phyloP scores from a whole-genome alignment of 495 filamentous ascomycete species.

The Apiosordaria backusii region DNA sequence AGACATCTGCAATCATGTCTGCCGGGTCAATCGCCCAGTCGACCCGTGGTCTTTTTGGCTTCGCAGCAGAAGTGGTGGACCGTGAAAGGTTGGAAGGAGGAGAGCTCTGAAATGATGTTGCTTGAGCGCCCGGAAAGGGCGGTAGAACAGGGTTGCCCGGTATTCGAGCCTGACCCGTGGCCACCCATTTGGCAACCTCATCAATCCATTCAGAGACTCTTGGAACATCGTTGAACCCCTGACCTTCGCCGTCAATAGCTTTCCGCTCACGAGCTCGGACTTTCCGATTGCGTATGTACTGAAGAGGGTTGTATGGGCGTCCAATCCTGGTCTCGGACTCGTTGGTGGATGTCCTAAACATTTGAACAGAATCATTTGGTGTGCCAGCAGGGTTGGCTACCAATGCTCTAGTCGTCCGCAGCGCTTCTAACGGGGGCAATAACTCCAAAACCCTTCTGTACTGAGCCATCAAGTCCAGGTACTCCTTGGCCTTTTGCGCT shows the following conservation, averaged over 20 bases:
- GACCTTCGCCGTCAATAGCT: constrained; percentile 63
- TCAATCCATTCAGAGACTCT: constrained; percentile 73
- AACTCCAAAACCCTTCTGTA: constrained; percentile 72
- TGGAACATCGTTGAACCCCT: constrained; percentile 70
- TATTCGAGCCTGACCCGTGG: constrained; percentile 30
- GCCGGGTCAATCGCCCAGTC: constrained; percentile 77
- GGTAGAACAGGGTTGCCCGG: constrained; percentile 56
- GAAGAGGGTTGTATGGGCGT: constrained; percentile 78
- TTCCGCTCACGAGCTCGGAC: constrained; percentile 69
- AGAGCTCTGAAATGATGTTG: constrained; percentile 29
- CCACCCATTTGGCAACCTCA: constrained; percentile 53
- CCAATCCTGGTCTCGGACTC: constrained; percentile 38
- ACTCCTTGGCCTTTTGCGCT: constrained; percentile 71
- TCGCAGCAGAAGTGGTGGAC: constrained; percentile 33
- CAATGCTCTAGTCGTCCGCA: constrained; percentile 23
- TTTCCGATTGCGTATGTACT: constrained; percentile 81
- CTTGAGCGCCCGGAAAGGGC: constrained; percentile 46
- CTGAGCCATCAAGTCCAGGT: constrained; percentile 75
- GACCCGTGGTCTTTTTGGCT: constrained; percentile 61
- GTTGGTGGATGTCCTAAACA: constrained; percentile 13
- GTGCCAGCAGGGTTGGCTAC: constrained; percentile 32
- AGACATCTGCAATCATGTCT: constrained; percentile 78
- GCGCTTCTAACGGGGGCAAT: constrained; percentile 65
- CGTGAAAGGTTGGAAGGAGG: constrained; percentile 32
- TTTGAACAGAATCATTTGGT: constrained; percentile 26